Evolutionary conservation across 2,329 filamentous ascomycete genomes (phyloP).

Genomic region (Trichophyton simii): DNA sequence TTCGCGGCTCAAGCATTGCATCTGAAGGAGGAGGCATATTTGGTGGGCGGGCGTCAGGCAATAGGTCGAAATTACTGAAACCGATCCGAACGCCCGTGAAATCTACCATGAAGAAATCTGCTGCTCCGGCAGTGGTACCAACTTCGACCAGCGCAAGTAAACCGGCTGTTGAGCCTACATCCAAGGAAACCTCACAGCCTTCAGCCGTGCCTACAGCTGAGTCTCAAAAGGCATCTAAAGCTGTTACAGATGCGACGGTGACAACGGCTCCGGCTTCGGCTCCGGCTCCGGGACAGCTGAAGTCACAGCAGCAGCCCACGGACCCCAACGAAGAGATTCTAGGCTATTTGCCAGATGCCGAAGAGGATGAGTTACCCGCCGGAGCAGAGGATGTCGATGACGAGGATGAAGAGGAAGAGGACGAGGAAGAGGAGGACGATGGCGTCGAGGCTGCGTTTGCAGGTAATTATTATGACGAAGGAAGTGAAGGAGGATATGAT

Average conservation of each 20-base stretch:
- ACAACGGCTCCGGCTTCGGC: no score
- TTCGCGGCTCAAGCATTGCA: conserved; percentile 10
- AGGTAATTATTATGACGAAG: conserved; percentile 24
- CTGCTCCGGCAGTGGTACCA: background rate
- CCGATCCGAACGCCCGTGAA: background rate
- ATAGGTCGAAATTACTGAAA: background rate
- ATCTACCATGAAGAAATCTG: background rate
- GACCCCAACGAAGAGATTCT: conserved; percentile 18
- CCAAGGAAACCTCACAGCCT: conserved; percentile 5
- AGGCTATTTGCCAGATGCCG: conserved; percentile 14
- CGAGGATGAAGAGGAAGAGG: conserved; percentile 24
- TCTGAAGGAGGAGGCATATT: conserved; percentile 12
- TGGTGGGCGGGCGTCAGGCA: conserved; percentile 8
- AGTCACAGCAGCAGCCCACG: conserved; percentile 6
- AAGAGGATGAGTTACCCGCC: conserved; percentile 13
- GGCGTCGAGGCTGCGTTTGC: conserved; percentile 27
- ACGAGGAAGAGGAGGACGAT: conserved; percentile 22
- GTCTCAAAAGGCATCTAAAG: conserved; percentile 6
- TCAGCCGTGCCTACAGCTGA: conserved; percentile 9
- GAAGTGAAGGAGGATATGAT: conserved; percentile 26
- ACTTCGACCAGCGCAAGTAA: conserved; percentile 15
- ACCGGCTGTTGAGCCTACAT: conserved; percentile 12
- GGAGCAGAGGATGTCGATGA: conserved; percentile 20
- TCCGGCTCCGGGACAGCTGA: no score
- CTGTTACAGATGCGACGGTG: background rate